phyloP scores from a whole-genome alignment of 1,284 basidiomycete genomes.

The Tilletia horrida region DNA sequence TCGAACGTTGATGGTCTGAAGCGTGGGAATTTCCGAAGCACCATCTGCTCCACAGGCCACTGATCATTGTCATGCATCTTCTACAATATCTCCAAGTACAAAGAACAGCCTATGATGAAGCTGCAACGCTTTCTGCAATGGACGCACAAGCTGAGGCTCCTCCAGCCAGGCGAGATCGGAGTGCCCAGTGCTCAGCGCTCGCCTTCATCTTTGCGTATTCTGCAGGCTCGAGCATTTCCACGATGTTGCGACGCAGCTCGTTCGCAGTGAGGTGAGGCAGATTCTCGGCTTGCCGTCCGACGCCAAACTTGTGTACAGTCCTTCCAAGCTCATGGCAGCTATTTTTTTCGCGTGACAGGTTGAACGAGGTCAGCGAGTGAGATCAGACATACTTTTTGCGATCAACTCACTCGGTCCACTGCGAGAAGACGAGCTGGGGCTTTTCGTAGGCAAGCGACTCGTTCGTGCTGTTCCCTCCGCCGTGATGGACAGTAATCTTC shows the following conservation, averaged over 20 bases:
- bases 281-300: neutral
- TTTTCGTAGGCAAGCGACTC: neutral
- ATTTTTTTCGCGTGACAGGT: neutral
- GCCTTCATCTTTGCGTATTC: neutral
- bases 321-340: neutral
- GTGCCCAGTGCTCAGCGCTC: neutral
- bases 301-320: neutral
- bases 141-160: neutral
- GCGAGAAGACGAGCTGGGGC: neutral
- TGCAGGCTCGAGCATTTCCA: neutral
- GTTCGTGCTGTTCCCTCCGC: neutral
- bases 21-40: too few species aligned
- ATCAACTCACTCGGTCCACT: neutral
- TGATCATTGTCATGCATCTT: too few species aligned
- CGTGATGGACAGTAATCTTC: neutral
- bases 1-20: too few species aligned
- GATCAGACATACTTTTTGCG: neutral
- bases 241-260: neutral
- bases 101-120: too few species aligned
- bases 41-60: too few species aligned
- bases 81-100: too few species aligned
- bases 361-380: neutral
- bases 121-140: too few species aligned
- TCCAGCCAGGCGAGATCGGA: neutral
- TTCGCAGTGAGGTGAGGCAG: neutral